Evolutionary conservation across 306 rosid species (phyloP), one percentile per base, ranked within the genome.

Genomic region (Medicago ruthenica): DNA sequence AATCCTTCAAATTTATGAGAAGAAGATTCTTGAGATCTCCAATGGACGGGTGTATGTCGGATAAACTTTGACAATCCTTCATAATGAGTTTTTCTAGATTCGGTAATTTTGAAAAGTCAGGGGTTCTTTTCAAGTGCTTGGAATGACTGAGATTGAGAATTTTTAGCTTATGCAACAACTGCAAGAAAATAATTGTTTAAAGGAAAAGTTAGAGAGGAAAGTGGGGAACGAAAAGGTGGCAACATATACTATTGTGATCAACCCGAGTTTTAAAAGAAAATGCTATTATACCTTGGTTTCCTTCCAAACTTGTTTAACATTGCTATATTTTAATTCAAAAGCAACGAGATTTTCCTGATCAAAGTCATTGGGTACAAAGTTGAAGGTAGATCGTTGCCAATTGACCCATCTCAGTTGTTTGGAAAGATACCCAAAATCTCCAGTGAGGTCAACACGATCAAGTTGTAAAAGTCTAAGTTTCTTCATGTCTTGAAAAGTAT

Each of bases 391-490:
- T 47, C 83, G 81, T 45, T 68, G 74, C 90, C 90, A 86, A 69
- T 47, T 47, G 3, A 86, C 1, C 88, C 86, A 86, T 22, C 71
- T 81, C 14, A 86, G 4, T 6, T 79, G 16, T 17, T 79, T 13
- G 9, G 84, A 71, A 75, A 89, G 27, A 71, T 75, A 8, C 21
- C 48, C 57, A 64, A 17, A 80, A 47, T 70, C 77, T 60, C 87
- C 86, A 1, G 0, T 41, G 16, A 85, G 66, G 7, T 74, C 16
- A 3, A 82, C 86, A 27, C 8, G 1, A 36, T 37, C 51, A 3
- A 89, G 82, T 54, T 75, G 75, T 9, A 89, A 72, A 62, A 89
- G 77, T 75, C 88, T 85, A 7, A 89, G 45, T 4, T 11, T 80
- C n/a, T 66, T 24, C 90, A 87, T 89, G 4, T 60, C 4, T 50